Evolutionary conservation across 192 early-diverging fungal species (phyloP).

Genomic region (Umbelopsis sp.): DNA sequence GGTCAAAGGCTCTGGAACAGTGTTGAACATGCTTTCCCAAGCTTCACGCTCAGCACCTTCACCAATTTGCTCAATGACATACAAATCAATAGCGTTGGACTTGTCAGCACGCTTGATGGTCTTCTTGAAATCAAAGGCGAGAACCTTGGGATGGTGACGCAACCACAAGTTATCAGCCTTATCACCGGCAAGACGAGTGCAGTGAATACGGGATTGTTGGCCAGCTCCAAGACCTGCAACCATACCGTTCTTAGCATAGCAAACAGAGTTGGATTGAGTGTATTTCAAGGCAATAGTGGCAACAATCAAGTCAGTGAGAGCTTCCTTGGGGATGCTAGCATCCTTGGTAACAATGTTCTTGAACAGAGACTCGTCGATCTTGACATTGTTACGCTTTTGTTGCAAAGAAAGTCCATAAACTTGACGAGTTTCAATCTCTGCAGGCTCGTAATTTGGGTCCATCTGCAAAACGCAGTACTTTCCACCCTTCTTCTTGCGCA

Average conservation of each 20-base stretch:
- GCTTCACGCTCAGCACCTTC: constrained; percentile 64
- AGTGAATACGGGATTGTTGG: constrained; percentile 98
- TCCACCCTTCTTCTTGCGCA: constrained; percentile 95
- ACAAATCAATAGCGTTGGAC: constrained; percentile 97
- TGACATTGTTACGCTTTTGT: constrained; percentile 90
- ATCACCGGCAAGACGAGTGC: constrained; percentile 97
- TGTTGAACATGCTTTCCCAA: constrained; percentile 83
- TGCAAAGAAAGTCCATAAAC: constrained; percentile 92
- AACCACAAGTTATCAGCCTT: constrained; percentile 99
- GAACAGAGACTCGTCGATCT: constrained; percentile 79
- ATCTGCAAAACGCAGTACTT: constrained; percentile 97
- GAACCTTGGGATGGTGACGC: constrained; percentile 94
- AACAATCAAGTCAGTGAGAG: constrained; percentile 87
- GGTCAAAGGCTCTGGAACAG: constrained; percentile 79
- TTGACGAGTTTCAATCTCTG: constrained; percentile 83
- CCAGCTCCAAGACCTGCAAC: constrained; percentile 97
- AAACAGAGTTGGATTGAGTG: constrained; percentile 99
- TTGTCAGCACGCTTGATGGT: constrained; percentile 91
- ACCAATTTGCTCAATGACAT: constrained; percentile 88
- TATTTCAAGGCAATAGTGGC: constrained; percentile 99
- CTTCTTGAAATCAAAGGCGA: constrained; percentile 86
- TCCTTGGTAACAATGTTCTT: constrained; percentile 87
- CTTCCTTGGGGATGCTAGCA: constrained; percentile 64
- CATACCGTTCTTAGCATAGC: constrained; percentile 98
- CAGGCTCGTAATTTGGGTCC: constrained; percentile 89